Conservation (phyloP, 148 eudicot species). For the Linanthus parryae region DNA sequence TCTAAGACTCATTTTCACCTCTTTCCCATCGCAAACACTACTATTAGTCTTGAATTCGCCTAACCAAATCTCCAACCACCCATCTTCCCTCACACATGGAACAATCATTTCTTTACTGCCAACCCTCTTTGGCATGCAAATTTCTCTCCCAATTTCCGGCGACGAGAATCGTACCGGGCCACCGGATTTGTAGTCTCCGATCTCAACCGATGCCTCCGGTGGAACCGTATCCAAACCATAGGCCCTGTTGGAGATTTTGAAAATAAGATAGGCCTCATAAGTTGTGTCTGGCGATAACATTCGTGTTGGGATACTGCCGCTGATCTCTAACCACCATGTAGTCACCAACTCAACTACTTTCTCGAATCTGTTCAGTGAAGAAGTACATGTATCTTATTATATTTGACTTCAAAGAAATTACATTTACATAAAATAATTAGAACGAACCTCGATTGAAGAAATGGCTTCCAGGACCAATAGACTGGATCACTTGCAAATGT, state of each 20-base stretch:
- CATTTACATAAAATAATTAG: too few relatives aligned
- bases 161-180: too few relatives aligned
- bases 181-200: too few relatives aligned
- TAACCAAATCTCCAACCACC: slow-evolving; percentile 59
- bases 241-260: slow-evolving; percentile 37
- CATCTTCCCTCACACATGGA: slow-evolving; percentile 31
- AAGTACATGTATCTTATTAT: too few relatives aligned
- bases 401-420: too few relatives aligned
- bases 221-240: slow-evolving; percentile 51
- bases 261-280: slow-evolving; percentile 40
- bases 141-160: too few relatives aligned
- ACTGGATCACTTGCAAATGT: slow-evolving; percentile 27
- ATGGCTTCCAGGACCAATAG: slow-evolving; percentile 50
- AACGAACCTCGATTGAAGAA: slow-evolving; percentile 43
- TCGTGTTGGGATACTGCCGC: slow-evolving; percentile 14
- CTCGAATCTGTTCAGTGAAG: slow-evolving; percentile 44
- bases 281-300: slow-evolving; percentile 41
- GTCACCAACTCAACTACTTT: slow-evolving; percentile 47
- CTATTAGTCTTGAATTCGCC: slow-evolving; percentile 37
- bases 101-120: too few relatives aligned
- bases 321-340: slow-evolving; percentile 62
- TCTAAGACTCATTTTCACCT: slow-evolving; percentile 38
- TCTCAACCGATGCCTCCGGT: slow-evolving; percentile 32
- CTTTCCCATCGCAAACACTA: slow-evolving; percentile 19
- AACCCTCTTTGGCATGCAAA: too few relatives aligned